Evolutionary conservation across 176 grass and related monocot genomes (phyloP), one percentile per base, ranked within the genome.

Genomic region (Alloteropsis semialata): DNA sequence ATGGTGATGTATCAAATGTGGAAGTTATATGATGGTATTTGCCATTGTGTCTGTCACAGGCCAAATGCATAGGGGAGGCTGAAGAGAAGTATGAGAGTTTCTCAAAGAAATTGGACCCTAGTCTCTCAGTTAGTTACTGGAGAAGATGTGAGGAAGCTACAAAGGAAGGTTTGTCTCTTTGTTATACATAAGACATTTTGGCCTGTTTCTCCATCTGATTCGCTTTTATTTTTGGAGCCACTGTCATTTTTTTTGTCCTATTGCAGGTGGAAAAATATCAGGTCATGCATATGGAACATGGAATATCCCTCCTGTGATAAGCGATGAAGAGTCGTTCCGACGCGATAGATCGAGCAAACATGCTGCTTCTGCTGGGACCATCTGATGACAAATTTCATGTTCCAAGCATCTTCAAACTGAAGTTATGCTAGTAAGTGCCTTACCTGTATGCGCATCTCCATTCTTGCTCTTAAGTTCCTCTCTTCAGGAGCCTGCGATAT

Each of bases 141-240:
- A 91, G 79, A 83, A 95, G 96, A 91, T 98, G 96, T 42, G 88
- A 95, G 88, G 90, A 98, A 87, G 92, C 96, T 82, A 95, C 91
- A 34, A 90, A 78, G 58, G 96, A 98, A 95, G 92, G 96, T 88
- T 58, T 32, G 30, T 44, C 36, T 85, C 44, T 45, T 27, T 69
- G 13, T 70, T 32, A 85, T 53, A 17, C 29, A 69, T 30, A 74
- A 82, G 49, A 37, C 6, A 71, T 79, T 54, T 65, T 78, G 56
- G 33, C 22, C 45, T 2, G 15, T 75, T 57, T 55, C 58, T 79
- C 65, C 36, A 81, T 78, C n/a, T 29, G 32, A 74, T 67, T 46
- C 58, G 38, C 24, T 24, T 73, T 64, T 42, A 81, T 19, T 69
- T 33, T 53, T 71, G 13, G 70, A 65, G n/a, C 80, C 17, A 4